Base-by-base conservation (phyloP, 352 stramenopile genomes). In the Pythium monospermum region DNA sequence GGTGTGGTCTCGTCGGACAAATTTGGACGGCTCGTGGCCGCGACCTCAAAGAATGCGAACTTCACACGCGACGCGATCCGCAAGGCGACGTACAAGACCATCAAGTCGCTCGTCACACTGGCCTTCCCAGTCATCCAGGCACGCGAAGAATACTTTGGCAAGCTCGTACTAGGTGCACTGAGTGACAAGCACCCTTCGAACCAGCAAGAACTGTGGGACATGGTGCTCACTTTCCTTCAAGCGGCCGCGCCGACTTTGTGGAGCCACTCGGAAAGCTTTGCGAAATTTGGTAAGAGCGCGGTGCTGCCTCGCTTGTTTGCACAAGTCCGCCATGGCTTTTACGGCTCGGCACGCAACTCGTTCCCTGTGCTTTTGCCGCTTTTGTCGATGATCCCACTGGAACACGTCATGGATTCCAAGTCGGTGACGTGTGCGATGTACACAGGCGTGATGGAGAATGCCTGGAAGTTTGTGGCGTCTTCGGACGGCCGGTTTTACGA, bases 261-360 rank as follows among this genome's bases (percentile, higher is more conserved):
- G 74, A 36, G 61, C 2, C 59, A 58, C 6, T 59, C 64, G 6
- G 28, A 52, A 6, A 76, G 57, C 49, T 80, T 89, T 38, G 50
- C 60, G 6, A 90, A 85, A 57, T 92, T 86, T 38, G 61, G 76
- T 3, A 68, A 66, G 4, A 83, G 63, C 55, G 76, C 76, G 16
- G 68, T 89, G 22, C 71, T 79, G 23, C 83, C 83, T 0, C 73
- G 76, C 4, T 45, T 91, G 0, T 85, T 90, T 58, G 65, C 83
- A 6, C 76, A 87, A 36, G 75, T 91, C 7, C 67, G 82, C 30
- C 80, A 91, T 48, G 83, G 80, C 6, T 91, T 91, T 42, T 79
- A 85, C 42, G 83, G 83, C 16, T 90, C 81, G 10, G 71, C 75
- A n/a, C 57, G 59, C 15, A 68, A 66, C 1, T 91, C 80, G 19